Conservation (phyloP, 495 filamentous ascomycete genomes). For the Glutinoglossum americanum region DNA sequence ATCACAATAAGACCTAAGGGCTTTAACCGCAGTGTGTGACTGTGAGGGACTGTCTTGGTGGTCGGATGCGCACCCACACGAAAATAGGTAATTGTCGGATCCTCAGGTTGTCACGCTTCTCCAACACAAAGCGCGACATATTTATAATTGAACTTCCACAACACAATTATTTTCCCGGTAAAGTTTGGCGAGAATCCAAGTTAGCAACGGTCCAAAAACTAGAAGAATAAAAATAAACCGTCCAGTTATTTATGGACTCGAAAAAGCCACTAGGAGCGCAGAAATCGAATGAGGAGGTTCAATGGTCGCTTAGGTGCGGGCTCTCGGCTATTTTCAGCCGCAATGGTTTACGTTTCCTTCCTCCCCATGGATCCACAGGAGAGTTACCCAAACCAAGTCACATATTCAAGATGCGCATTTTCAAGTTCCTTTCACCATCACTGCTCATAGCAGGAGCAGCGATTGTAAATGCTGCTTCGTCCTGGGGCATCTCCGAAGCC, state of each 20-base stretch:
- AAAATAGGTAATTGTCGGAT: not conserved
- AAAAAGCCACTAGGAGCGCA: not conserved
- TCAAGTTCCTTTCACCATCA: constrained; percentile 5
- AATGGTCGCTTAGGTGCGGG: not conserved
- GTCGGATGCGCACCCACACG: not conserved
- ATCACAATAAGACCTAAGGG: not conserved
- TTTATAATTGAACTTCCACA: not conserved
- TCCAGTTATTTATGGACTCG: not conserved
- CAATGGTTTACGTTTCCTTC: not conserved
- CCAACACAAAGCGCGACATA: not conserved
- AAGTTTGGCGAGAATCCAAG: not conserved
- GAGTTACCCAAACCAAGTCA: not conserved
- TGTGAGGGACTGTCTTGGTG: not conserved
- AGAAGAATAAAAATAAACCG: not conserved
- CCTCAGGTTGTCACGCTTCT: not conserved
- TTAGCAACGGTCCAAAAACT: not conserved
- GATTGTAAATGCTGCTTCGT: constrained; percentile 26
- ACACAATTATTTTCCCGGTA: not conserved
- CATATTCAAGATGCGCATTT: constrained; percentile 8
- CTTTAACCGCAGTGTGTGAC: constrained; percentile 1
- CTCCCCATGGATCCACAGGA: not conserved
- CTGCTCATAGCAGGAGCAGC: constrained; percentile 16
- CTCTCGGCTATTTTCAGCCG: not conserved
- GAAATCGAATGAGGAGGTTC: not conserved
- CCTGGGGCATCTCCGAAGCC: constrained; percentile 75